These are phyloP conservation scores for Cystobasidium sp. DNA, from an alignment of 1,284 basidiomycete genomes.

Conservation along the genomic window DNA sequence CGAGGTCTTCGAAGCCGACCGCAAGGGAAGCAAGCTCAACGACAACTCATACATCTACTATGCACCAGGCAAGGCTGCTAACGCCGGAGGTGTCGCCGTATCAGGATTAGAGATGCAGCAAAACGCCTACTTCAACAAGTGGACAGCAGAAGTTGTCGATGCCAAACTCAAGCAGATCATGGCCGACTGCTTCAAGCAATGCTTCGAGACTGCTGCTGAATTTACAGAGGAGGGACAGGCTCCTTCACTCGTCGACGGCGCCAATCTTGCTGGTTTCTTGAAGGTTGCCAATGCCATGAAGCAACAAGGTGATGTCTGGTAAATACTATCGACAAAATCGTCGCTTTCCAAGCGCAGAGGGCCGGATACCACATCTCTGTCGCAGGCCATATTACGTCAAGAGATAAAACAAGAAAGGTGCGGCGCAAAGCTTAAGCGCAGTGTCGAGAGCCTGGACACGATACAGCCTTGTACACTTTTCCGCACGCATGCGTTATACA, in stretches of 20 bases:
- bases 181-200: slow-evolving; percentile 68
- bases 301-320: slow-evolving; percentile 76
- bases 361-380: too few species aligned
- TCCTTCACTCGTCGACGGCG: slow-evolving; percentile 70
- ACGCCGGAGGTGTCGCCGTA: slow-evolving; percentile 66
- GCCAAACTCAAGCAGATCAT: slow-evolving; percentile 75
- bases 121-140: slow-evolving; percentile 71
- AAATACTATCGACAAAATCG: slow-evolving; percentile 48
- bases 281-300: slow-evolving; percentile 70
- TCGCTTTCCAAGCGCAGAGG: neutral
- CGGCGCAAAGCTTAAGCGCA: too few species aligned
- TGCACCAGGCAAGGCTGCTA: slow-evolving; percentile 73
- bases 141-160: slow-evolving; percentile 73
- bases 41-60: slow-evolving; percentile 63
- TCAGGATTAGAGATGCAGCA: slow-evolving; percentile 81
- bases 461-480: too few species aligned
- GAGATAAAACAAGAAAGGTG: too few species aligned
- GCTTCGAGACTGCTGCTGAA: slow-evolving; percentile 66
- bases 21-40: slow-evolving; percentile 60
- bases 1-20: slow-evolving; percentile 71
- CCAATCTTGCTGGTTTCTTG: slow-evolving; percentile 77
- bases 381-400: too few species aligned
- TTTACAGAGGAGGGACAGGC: slow-evolving; percentile 65
- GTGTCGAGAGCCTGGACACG: too few species aligned
- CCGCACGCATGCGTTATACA: too few species aligned